Evolutionary conservation across 1,284 basidiomycete genomes (phyloP), one percentile per base, ranked within the genome.

Genomic region (Schizophyllum commune): DNA sequence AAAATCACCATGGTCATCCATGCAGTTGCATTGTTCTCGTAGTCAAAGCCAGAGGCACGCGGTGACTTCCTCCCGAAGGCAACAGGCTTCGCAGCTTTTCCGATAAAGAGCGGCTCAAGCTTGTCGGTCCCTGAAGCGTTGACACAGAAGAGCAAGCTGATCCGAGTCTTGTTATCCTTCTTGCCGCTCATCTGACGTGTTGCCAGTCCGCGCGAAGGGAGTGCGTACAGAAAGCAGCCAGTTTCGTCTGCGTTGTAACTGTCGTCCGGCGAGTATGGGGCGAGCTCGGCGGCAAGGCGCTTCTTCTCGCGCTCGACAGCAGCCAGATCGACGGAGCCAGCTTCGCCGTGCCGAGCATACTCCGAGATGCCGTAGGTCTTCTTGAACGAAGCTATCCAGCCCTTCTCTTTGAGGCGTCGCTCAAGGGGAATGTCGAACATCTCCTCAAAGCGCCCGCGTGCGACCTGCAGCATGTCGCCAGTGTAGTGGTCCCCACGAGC

Each of bases 241-340:
- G 70, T 72, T 59, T 77, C 72, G 63, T 78, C 75, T 58, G 71
- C 66, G 63, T 77, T 77, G 32, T 67, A 73, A 1, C 47, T 8
- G 64, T 78, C 71, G 19, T 67, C 60, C 1, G 61, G 63, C 1
- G 62, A 39, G 61, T 67, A 77, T 15, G 22, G 47, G 19, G 39
- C 58, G 22, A 63, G 51, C 32, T 68, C 56, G 13, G 61, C 56
- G n/a, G 58, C 54, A 6, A 73, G 58, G 2, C 72, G 62, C n/a
- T 63, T 59, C 17, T 52, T 62, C 56, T 73, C 74, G 32, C 57
- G 63, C 33, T 62, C 65, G 13, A 73, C 72, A 33, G 65, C 65
- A 17, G 61, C 60, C 7, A 61, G 63, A 63, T 75, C 63, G 7
- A 74, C 71, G n/a, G 74, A 75, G 27, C 61, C 74, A 27, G 74